Percentiles rank a stretch among this genome's conserved stretches.
Conservation (phyloP, 2,329 filamentous ascomycete species). For the Coniochaeta prunicola region DNA sequence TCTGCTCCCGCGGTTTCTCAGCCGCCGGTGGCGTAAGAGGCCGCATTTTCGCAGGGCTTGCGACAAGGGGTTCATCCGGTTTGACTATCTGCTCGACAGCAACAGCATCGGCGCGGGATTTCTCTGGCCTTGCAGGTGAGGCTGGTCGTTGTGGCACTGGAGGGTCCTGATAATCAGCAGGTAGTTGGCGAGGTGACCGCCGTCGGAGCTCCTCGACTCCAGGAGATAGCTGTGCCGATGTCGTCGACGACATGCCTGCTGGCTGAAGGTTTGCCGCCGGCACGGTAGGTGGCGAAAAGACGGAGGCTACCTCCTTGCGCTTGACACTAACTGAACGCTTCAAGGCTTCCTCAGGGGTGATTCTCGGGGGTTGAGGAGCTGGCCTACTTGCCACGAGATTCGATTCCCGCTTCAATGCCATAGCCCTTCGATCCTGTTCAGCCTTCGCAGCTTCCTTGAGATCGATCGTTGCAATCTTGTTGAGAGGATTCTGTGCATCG, state of each 20-base stretch:
- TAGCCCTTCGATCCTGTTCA: constrained; percentile 36
- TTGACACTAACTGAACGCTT: constrained; percentile 27
- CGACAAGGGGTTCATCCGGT: neutral
- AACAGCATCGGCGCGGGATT: neutral
- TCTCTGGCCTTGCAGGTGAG: neutral
- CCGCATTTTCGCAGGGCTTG: neutral
- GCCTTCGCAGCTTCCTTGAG: constrained; percentile 39
- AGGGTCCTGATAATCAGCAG: constrained; percentile 11
- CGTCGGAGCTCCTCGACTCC: constrained; percentile 40
- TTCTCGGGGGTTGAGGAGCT: constrained; percentile 26
- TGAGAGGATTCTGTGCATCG: constrained; percentile 29
- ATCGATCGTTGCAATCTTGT: constrained; percentile 41
- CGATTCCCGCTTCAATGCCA: constrained; percentile 20
- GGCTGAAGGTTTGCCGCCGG: constrained; percentile 15
- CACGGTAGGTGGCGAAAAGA: constrained; percentile 12
- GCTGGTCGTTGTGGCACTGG: neutral
- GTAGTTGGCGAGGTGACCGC: constrained; percentile 35
- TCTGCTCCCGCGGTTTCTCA: neutral
- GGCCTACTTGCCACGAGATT: constrained; percentile 25
- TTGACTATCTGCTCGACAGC: neutral
- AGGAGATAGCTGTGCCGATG: constrained; percentile 43
- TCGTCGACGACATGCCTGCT: constrained; percentile 29
- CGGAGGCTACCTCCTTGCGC: constrained; percentile 28
- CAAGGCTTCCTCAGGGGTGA: constrained; percentile 24
- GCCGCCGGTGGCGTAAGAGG: neutral